phyloP scores from a whole-genome alignment of 805 yeast species.

The Hanseniaspora mollemarum region DNA sequence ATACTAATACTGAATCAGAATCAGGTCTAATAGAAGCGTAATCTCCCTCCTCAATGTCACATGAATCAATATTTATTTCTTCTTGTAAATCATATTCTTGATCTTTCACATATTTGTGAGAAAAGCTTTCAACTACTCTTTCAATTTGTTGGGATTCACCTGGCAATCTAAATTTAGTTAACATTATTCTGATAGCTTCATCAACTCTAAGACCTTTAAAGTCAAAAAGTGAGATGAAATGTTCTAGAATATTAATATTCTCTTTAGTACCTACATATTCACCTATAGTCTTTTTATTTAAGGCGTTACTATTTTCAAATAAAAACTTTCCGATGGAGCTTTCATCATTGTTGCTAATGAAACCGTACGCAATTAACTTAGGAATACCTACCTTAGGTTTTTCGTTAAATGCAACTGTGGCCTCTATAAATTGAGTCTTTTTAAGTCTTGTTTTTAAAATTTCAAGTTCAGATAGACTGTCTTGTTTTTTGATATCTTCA shows the following conservation, averaged over 20 bases:
- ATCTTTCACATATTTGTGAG: constrained; percentile 62
- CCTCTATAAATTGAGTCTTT: constrained; percentile 66
- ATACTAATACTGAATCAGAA: constrained; percentile 74
- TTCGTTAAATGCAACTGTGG: constrained; percentile 64
- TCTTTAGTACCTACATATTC: constrained; percentile 70
- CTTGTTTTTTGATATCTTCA: not conserved
- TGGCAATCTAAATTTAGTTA: constrained; percentile 79
- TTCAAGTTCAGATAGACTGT: constrained; percentile 19
- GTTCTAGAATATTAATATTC: constrained; percentile 46
- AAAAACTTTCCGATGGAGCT: constrained; percentile 65
- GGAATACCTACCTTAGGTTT: constrained; percentile 68
- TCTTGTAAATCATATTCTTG: constrained; percentile 34
- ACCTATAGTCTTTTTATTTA: constrained; percentile 81
- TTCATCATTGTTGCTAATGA: constrained; percentile 45
- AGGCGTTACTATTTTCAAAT: constrained; percentile 62
- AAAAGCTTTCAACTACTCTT: constrained; percentile 76
- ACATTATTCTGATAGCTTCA: constrained; percentile 74
- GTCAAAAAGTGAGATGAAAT: constrained; percentile 61
- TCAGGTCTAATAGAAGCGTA: constrained; percentile 53
- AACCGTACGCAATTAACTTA: constrained; percentile 50
- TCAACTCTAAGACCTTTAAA: constrained; percentile 75
- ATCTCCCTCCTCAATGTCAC: constrained; percentile 24
- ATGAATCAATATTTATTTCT: constrained; percentile 14
- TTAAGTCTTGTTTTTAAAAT: constrained; percentile 27
- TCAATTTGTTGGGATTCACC: constrained; percentile 98